Evolutionary conservation across 345 rosid genomes (phyloP), one percentile per base, ranked within the genome.

Genomic region (Hibiscus mutabilis): DNA sequence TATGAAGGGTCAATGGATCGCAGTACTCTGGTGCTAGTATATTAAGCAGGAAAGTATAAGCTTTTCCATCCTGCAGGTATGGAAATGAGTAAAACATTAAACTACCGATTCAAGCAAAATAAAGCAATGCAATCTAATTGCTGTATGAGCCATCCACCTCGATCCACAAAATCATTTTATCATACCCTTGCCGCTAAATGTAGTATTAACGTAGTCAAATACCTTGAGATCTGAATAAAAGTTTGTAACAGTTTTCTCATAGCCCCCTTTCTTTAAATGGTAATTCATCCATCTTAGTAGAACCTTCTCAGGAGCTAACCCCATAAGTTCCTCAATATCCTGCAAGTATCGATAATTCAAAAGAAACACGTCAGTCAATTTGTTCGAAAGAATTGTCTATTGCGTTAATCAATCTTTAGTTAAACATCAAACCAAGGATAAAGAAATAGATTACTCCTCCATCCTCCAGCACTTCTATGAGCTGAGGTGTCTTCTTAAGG

Each of bases 401-500:
- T 25, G 35, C 14, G 31, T 12, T 27, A 25, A 51, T 42, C 21
- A n/a, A 31, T 21, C 61, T 2, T 9, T 4, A 24, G 10, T 29
- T 31, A 31, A 24, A 74, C 65, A 19, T 47, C 56, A 55, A 49
- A 67, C 69, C 70, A 51, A 37, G 21, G 18, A 53, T 13, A 60
- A 65, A 71, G 59, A 58, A 74, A 29, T 29, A 73, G 35, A 68
- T 59, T 74, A 27, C 80, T 85, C 90, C 96, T 85, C 90, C 96
- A 75, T 89, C 97, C 19, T 89, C 97, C 76, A 91, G 89, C 83
- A 93, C 73, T 73, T 93, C 98, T 73, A 91, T 86, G 14, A 93
- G 97, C 76, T 91, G 97, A 80, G 98, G 97, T 70, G 94, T 93
- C 92, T 93, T 93, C 86, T 82, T 91, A 68, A 93, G 85, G 78